These are phyloP conservation scores for Fallopia convolvulus DNA, from an alignment of 148 eudicot species.

Conservation along the genomic window DNA sequence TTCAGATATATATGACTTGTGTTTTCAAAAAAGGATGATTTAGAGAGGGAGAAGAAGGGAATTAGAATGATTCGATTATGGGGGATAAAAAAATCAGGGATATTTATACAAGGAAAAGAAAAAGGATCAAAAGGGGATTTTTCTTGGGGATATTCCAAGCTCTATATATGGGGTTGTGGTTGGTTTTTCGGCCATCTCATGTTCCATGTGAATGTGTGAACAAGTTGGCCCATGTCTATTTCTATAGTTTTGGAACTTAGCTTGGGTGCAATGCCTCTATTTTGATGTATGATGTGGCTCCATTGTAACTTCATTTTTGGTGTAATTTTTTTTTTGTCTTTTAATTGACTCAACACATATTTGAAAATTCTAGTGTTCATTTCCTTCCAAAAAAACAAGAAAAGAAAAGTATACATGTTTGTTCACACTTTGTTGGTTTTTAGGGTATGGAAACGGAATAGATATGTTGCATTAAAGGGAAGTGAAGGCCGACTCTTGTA, in stretches of 20 bases:
- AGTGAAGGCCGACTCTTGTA: too few species aligned
- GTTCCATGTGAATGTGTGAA: background rate
- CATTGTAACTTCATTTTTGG: slow-evolving; percentile 1
- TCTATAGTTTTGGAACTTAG: slow-evolving; percentile 1
- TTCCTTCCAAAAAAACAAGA: background rate
- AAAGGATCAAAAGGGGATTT: background rate
- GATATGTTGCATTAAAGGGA: too few species aligned
- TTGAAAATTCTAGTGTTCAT: background rate
- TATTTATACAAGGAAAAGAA: background rate
- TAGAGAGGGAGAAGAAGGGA: background rate
- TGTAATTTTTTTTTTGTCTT: background rate
- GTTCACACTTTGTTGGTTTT: too few species aligned
- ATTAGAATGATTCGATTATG: background rate
- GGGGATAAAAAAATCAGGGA: background rate
- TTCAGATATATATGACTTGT: background rate
- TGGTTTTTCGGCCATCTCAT: background rate
- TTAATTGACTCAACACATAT: background rate
- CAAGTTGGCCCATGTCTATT: background rate
- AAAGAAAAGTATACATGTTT: too few species aligned
- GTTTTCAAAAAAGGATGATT: too few species aligned
- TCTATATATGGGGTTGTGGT: background rate
- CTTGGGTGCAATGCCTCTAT: background rate
- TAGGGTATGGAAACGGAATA: too few species aligned
- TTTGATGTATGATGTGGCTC: slow-evolving; percentile 5
- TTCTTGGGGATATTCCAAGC: slow-evolving; percentile 1